Evolutionary conservation across 169 alveolate genomes (phyloP), one percentile per base, ranked within the genome.

Genomic region (Eimeria tenella): DNA sequence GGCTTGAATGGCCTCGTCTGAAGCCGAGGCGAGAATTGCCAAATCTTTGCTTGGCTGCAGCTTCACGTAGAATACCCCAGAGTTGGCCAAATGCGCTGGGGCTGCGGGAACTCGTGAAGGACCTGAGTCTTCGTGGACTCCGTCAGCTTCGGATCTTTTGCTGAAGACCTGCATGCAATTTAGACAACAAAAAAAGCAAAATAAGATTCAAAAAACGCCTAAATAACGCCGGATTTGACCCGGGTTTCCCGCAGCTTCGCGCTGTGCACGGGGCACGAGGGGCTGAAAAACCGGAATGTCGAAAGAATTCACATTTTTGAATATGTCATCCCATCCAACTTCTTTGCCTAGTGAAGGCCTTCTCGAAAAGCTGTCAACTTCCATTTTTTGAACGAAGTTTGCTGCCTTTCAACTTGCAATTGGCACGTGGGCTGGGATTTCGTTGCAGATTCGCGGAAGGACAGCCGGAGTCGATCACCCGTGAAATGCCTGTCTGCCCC

Each of bases 21-120:
- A 82, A 5, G 68, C 56, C 4, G 90, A 73, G 56, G 86, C 83
- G 8, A 81, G 90, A 4, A 93, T 81, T 52, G 93, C 79, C 53
- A 93, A 82, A 31, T 93, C 95, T 56, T 93, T 70, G 63, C 95
- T 93, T 11, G 95, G 95, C 70, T 81, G 68, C 15, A 93, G 84
- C 19, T 75, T 75, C 71, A 91, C 94, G 21, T 91, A 91, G 56
- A 84, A 68, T 55, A 79, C 91, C 60, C 70, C 83, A 17, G 60
- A 50, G 3, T 81, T 19, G 15, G n/a, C 9, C 50, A 60, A 25
- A 2, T 83, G 77, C 77, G 6, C 55, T 23, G 81, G 71, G 11
- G 71, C 50, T 42, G 81, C 55, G 10, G 93, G 50, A 13, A n/a
- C 68, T n/a, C n/a, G 56, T 3, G 63, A 6, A n/a, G 83, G 70